Evolutionary conservation across 208 protist genomes (phyloP), one percentile per base, ranked within the genome.

Genomic region (Acanthamoeba triangularis): DNA sequence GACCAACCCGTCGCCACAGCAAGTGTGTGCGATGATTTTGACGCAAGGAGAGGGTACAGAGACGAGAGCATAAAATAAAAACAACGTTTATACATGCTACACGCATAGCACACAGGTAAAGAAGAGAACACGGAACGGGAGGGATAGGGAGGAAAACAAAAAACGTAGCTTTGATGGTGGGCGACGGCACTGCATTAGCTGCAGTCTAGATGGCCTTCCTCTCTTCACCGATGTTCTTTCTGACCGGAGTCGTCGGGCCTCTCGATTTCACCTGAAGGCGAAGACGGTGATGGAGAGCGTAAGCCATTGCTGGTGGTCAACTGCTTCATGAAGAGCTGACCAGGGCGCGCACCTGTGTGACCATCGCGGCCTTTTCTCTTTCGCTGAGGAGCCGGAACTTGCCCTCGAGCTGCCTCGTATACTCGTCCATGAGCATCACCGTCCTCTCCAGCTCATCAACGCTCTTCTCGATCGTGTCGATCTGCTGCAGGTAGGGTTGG

Each of bases 341-440:
- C 41, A 30, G 16, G 30, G 30, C 33, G 30, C n/a, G 65, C 65
- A 30, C 65, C 30, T 72, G n/a, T 37, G 65, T n/a, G 65, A 72
- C 47, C 80, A 88, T n/a, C 10, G 80, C 80, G 7, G 80, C 80
- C 80, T 63, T 88, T 35, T 88, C 80, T 4, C 80, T 47, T 25
- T 88, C 80, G 80, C 20, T 63, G 52, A 88, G 80, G 6, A 88
- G 80, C 80, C 28, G 63, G 87, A 93, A 93, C 87, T 93, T 93
- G 59, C 61, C 87, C 25, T 93, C 87, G 16, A 93, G 59, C 41
- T 93, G 87, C 59, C 47, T 37, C 25, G 87, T 93, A 59, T 93
- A 93, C 87, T 93, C 87, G 87, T 93, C 87, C 87, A 93, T 76
- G 23, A 93, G 87, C 87, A 76, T 93, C 35, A 93, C 87, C 61